phyloP scores from a whole-genome alignment of 805 yeast genomes.

The Candida caryicola region DNA sequence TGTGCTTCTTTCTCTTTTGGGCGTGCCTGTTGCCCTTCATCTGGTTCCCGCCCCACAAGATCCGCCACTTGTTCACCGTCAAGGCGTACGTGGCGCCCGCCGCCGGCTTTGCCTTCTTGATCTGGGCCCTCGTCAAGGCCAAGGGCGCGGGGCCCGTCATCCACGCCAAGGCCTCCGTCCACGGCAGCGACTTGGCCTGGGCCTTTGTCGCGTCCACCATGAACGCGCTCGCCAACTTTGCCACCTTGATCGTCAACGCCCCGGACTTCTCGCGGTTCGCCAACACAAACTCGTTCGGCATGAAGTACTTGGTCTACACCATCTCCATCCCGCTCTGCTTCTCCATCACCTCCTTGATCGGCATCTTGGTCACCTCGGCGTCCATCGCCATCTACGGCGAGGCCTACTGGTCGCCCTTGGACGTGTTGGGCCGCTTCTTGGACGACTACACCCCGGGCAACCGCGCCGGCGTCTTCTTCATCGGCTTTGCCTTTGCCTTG shows the following conservation, averaged over 20 bases:
- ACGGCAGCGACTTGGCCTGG: constrained; percentile 73
- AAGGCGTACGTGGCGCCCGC: constrained; percentile 77
- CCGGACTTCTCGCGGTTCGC: constrained; percentile 90
- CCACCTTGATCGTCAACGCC: constrained; percentile 83
- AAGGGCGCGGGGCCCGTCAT: constrained; percentile 76
- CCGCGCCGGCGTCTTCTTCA: constrained; percentile 77
- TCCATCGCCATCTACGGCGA: constrained; percentile 64
- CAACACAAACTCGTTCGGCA: constrained; percentile 37
- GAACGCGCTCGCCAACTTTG: constrained; percentile 83
- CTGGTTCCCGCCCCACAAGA: constrained; percentile 76
- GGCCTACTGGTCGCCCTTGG: constrained; percentile 82
- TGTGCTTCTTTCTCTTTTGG: constrained; percentile 82
- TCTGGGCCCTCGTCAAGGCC: constrained; percentile 82
- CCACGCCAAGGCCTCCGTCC: constrained; percentile 46
- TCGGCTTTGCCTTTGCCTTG: constrained; percentile 65
- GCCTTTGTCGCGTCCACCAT: constrained; percentile 73
- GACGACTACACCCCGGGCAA: constrained; percentile 50
- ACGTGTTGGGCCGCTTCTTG: constrained; percentile 64
- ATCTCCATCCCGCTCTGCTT: constrained; percentile 74
- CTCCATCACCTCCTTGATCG: constrained; percentile 78
- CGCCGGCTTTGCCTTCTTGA: constrained; percentile 78
- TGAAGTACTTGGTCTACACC: constrained; percentile 44
- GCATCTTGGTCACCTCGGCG: constrained; percentile 81
- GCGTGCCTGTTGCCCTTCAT: constrained; percentile 73
- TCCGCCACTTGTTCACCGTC: constrained; percentile 79